Evolutionary conservation across 495 filamentous ascomycete genomes (phyloP), one percentile per base, ranked within the genome.

Genomic region (Lepidopterella palustris): DNA sequence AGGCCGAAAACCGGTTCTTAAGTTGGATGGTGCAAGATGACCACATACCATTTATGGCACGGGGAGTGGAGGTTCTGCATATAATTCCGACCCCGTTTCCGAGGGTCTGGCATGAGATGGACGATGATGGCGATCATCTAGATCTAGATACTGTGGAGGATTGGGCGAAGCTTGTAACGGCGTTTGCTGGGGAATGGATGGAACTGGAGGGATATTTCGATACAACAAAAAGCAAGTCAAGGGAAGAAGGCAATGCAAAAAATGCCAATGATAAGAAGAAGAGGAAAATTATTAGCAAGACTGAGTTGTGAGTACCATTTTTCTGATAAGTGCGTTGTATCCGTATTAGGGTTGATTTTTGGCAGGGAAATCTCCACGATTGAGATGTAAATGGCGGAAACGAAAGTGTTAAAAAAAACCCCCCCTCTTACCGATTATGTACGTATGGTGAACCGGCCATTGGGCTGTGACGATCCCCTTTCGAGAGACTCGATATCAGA

Each of bases 111-210:
- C 93, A 98, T 72, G 84, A 76, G 3, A 81, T 87, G 68, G 73
- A 85, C 0, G 93, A 98, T 70, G 88, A 97, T 66, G 93, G 81
- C 1, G 85, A 84, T 57, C 89, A 97, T 76, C 69, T 98, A 49
- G 90, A 98, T 73, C 72, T 87, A 65, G 78, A 83, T 11, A 95
- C 89, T 0, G 84, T 92, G 29, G 81, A 89, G 68, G 93, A 98
- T 69, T 98, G 93, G 93, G 81, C 86, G 49, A 80, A 79, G 62
- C 82, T 98, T 18, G 71, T 89, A 27, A 86, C 87, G 5, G 90
- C 84, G 3, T 98, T 97, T 79, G 82, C 86, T 42, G 88, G 85
- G 0, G 93, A 96, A 72, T 97, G 90, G 90, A 83, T 98, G 84
- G 93, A 95, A 24, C 25, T 50, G 18, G 47, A 50, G 21, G 47